Evolutionary conservation across 2,329 filamentous ascomycete genomes (phyloP).

Genomic region (Neoscytalidium dimidiatum): DNA sequence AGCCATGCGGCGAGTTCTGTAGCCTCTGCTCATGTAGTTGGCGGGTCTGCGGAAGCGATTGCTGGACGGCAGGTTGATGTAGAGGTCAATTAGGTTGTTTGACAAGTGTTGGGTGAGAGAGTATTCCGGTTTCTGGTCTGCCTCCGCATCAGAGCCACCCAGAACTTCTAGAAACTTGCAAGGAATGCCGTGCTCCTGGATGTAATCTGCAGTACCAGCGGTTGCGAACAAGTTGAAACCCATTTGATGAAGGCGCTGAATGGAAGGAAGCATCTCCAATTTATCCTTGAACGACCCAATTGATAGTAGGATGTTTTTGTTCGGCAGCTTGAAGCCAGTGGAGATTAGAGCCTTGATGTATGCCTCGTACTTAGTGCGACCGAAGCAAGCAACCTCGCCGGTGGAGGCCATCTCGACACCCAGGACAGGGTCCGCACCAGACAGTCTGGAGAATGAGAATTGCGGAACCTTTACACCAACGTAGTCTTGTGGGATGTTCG

Average conservation of each 20-base stretch:
- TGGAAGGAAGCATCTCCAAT: constrained; percentile 91
- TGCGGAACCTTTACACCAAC: constrained; percentile 98
- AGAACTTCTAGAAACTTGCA: constrained; percentile 94
- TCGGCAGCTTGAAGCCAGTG: constrained; percentile 93
- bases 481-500: constrained; percentile 74
- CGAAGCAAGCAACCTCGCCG: constrained; percentile 96
- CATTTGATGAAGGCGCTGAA: constrained; percentile 83
- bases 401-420: constrained; percentile 99
- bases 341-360: constrained; percentile 96
- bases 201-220: constrained; percentile 92
- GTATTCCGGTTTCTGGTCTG: constrained; percentile 91
- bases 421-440: constrained; percentile 91
- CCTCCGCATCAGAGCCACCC: constrained; percentile 63
- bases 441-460: constrained; percentile 97
- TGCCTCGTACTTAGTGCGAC: constrained; percentile 92
- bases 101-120: constrained; percentile 94
- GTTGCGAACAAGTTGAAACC: constrained; percentile 97
- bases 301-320: constrained; percentile 91
- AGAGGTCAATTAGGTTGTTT: constrained; percentile 97
- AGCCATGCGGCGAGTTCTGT: constrained; percentile 94
- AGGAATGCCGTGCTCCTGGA: constrained; percentile 87
- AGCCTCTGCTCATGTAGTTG: constrained; percentile 98
- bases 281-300: constrained; percentile 99
- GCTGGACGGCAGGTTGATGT: constrained; percentile 98
- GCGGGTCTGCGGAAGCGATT: constrained; percentile 96